phyloP scores from a whole-genome alignment of 495 filamentous ascomycete genomes.

The Baudoinia panamericana region DNA sequence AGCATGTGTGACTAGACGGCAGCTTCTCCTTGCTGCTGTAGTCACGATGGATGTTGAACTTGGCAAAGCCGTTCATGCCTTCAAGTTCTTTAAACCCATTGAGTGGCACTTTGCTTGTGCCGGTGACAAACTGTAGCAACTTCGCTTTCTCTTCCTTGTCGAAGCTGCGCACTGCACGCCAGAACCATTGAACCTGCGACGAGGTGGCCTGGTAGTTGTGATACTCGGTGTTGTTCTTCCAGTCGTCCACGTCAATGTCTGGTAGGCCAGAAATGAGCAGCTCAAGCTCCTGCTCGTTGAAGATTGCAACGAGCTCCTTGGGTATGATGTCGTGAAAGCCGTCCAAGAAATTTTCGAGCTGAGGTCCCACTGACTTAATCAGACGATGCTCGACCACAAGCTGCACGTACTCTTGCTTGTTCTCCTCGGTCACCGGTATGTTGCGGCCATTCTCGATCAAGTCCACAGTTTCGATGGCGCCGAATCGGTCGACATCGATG shows the following conservation, averaged over 20 bases:
- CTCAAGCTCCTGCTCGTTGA: constrained; percentile 97
- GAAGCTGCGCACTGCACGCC: constrained; percentile 92
- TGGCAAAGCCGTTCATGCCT: constrained; percentile 96
- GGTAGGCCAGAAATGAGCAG: constrained; percentile 92
- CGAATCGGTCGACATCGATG: constrained; percentile 83
- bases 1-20: constrained; percentile 94
- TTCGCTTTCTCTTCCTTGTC: constrained; percentile 99
- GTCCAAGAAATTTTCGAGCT: constrained; percentile 92
- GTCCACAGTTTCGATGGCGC: constrained; percentile 74
- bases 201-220: constrained; percentile 94
- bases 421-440: constrained; percentile 89
- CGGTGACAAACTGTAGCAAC: constrained; percentile 94
- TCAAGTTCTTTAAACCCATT: constrained; percentile 99
- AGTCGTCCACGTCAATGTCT: constrained; percentile 96
- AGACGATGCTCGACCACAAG: constrained; percentile 88
- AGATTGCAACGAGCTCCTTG: constrained; percentile 86
- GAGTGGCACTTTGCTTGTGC: constrained; percentile 94
- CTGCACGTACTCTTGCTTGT: constrained; percentile 95
- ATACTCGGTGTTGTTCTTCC: constrained; percentile 97
- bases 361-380: constrained; percentile 77
- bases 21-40: constrained; percentile 96
- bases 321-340: constrained; percentile 98
- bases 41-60: constrained; percentile 98
- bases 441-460: constrained; percentile 77
- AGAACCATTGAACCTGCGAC: constrained; percentile 99